These are phyloP conservation scores for Paramarasmius palmivorus DNA, from an alignment of 1,284 basidiomycete species.

Conservation along the genomic window DNA sequence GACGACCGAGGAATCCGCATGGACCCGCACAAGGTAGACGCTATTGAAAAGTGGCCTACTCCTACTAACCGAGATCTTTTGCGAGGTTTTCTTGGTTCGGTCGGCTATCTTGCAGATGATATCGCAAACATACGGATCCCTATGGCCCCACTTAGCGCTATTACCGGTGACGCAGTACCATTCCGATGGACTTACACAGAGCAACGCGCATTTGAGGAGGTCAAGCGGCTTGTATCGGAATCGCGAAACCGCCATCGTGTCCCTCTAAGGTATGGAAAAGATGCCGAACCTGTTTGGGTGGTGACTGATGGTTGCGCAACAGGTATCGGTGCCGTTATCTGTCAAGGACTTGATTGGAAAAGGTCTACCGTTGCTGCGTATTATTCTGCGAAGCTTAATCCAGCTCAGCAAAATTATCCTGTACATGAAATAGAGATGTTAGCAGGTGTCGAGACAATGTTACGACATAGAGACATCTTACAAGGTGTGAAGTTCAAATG, in stretches of 20 bases:
- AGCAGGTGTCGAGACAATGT: background rate
- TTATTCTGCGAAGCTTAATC: background rate
- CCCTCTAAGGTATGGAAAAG: slow-evolving; percentile 17
- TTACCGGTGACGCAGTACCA: slow-evolving; percentile 14
- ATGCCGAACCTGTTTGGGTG: too few relatives aligned
- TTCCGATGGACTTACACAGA: slow-evolving; percentile 12
- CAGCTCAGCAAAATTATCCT: background rate
- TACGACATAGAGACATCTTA: background rate
- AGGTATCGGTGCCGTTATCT: too few relatives aligned
- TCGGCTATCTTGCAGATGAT: too few relatives aligned
- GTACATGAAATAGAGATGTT: background rate
- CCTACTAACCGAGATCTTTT: too few relatives aligned
- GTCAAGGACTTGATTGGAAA: background rate
- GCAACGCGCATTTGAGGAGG: slow-evolving; percentile 23
- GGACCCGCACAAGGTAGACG: too few relatives aligned
- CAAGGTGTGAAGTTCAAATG: too few relatives aligned
- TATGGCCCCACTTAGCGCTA: slow-evolving; percentile 10
- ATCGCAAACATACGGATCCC: too few relatives aligned
- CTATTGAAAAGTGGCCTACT: too few relatives aligned
- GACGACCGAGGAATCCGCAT: too few relatives aligned
- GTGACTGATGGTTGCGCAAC: too few relatives aligned
- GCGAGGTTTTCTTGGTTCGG: too few relatives aligned
- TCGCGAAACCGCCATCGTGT: slow-evolving; percentile 10
- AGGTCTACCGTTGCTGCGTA: background rate
- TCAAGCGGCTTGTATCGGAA: slow-evolving; percentile 26